These are phyloP conservation scores for Chenopodium suecicum DNA, from an alignment of 148 eudicot genomes.

Conservation along the genomic window DNA sequence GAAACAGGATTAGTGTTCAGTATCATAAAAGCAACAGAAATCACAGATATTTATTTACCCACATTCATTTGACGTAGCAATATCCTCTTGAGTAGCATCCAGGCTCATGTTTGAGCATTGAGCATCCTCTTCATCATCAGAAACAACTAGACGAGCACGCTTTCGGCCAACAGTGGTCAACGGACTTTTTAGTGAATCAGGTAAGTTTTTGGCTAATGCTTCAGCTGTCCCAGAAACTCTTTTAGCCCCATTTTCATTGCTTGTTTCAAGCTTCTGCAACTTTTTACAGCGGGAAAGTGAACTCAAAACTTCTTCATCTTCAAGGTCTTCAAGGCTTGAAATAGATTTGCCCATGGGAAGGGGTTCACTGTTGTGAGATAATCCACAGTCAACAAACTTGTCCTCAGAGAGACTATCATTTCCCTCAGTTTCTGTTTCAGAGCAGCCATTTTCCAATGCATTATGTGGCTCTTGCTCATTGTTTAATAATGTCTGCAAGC, in stretches of 20 bases:
- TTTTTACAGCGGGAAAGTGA: conserved; percentile 36
- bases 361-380: conserved; percentile 34
- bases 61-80: conserved; percentile 76
- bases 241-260: conserved; percentile 21
- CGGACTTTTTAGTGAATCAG: conserved; percentile 52
- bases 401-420: conserved; percentile 39
- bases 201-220: conserved; percentile 33
- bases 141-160: conserved; percentile 69
- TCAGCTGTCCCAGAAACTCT: conserved; percentile 32
- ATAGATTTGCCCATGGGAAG: conserved; percentile 28
- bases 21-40: background rate
- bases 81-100: conserved; percentile 39
- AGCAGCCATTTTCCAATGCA: conserved; percentile 51
- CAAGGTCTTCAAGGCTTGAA: conserved; percentile 32
- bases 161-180: conserved; percentile 52
- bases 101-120: conserved; percentile 33
- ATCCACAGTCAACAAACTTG: conserved; percentile 40
- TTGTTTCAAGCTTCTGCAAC: conserved; percentile 32
- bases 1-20: conserved; percentile 20
- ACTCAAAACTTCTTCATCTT: conserved; percentile 52
- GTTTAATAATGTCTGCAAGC: conserved; percentile 43
- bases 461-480: conserved; percentile 37
- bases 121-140: conserved; percentile 80
- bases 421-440: conserved; percentile 79
- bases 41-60: conserved; percentile 26